phyloP scores from a whole-genome alignment of 176 grass and related monocot genomes.

The Thinopyrum elongatum region DNA sequence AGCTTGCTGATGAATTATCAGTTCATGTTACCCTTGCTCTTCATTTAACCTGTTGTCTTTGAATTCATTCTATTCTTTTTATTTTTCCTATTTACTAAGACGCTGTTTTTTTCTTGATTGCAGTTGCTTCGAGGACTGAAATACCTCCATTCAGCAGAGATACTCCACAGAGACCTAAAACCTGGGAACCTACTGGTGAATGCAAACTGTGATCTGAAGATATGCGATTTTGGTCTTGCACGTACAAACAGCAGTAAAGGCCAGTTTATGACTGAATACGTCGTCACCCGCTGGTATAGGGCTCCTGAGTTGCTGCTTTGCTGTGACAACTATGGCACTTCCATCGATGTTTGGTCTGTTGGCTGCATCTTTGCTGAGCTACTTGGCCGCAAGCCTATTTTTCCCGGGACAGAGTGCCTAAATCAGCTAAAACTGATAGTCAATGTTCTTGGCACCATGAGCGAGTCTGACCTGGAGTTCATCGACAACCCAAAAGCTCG shows the following conservation, averaged over 20 bases:
- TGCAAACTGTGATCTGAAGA: constrained; percentile 67
- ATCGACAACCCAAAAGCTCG: constrained; percentile 56
- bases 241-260: constrained; percentile 53
- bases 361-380: constrained; percentile 62
- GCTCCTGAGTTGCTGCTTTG: constrained; percentile 59
- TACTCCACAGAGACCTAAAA: constrained; percentile 73
- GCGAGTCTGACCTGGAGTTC: constrained; percentile 52
- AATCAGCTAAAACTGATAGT: constrained; percentile 63
- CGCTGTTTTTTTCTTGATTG: constrained; percentile 3
- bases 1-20: neutral
- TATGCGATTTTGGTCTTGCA: constrained; percentile 68
- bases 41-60: constrained; percentile 16
- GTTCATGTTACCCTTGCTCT: neutral
- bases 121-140: constrained; percentile 53
- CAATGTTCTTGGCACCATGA: constrained; percentile 58
- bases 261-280: constrained; percentile 71
- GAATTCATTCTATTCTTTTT: neutral
- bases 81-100: neutral
- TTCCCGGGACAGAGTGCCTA: constrained; percentile 53
- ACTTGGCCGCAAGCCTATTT: constrained; percentile 59
- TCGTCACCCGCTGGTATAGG: constrained; percentile 61
- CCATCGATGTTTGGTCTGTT: constrained; percentile 61
- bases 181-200: constrained; percentile 59
- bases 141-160: constrained; percentile 63
- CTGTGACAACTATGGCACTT: constrained; percentile 58